These are phyloP conservation scores for Punica granatum DNA, from an alignment of 345 rosid species.

Conservation along the genomic window DNA sequence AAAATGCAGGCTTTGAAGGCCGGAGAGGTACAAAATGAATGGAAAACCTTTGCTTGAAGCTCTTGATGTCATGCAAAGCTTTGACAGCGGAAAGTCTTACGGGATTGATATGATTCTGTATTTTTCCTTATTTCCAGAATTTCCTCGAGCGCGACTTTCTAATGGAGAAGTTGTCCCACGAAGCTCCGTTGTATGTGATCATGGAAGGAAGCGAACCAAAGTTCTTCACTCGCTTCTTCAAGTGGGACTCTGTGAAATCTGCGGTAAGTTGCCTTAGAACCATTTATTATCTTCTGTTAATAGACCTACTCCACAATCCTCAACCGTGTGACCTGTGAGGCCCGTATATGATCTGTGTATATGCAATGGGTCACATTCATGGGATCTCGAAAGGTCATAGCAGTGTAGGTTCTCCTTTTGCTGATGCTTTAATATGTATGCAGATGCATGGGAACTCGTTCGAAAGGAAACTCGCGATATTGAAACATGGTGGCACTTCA, in stretches of 20 bases:
- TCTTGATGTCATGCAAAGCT: neutral
- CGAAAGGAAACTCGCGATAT: conserved; percentile 75
- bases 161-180: conserved; percentile 54
- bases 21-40: conserved; percentile 59
- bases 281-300: neutral
- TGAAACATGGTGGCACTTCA: conserved; percentile 70
- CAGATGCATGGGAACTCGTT: conserved; percentile 98
- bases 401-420: neutral
- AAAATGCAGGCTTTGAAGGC: conserved; percentile 53
- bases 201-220: conserved; percentile 91
- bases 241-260: conserved; percentile 87
- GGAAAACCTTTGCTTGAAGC: neutral
- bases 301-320: neutral
- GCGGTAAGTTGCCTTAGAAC: conserved; percentile 35
- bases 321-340: neutral
- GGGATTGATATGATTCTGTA: neutral
- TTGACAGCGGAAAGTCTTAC: neutral
- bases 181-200: conserved; percentile 67
- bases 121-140: conserved; percentile 41
- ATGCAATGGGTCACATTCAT: neutral
- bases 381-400: neutral
- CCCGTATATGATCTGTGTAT: neutral
- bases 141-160: conserved; percentile 72
- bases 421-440: conserved; percentile 2
- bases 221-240: conserved; percentile 86